Evolutionary conservation across 148 eudicot genomes (phyloP).

Genomic region (Silene uniflora): DNA sequence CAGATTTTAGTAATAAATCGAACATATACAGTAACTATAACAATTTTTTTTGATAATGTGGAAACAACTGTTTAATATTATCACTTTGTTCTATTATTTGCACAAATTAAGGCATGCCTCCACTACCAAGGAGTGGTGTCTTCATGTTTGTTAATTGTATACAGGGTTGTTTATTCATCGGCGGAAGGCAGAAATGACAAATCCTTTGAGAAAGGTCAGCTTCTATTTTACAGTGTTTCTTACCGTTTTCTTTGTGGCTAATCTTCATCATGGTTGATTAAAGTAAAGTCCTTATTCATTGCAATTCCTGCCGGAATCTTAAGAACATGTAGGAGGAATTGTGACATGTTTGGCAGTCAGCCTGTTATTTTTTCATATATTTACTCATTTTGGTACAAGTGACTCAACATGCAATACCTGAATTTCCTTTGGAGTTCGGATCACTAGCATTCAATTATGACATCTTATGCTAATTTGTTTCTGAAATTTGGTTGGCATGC

Average conservation of each 20-base stretch:
- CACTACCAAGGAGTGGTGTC: neutral
- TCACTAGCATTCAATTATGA: neutral
- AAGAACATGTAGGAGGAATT: neutral
- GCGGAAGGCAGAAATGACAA: slow-evolving; percentile 82
- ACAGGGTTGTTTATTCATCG: slow-evolving; percentile 97
- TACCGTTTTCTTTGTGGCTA: neutral
- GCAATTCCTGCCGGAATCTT: neutral
- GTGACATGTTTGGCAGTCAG: neutral
- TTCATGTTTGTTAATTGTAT: slow-evolving; percentile 10
- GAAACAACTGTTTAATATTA: too few relatives aligned
- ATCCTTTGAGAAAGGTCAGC: slow-evolving; percentile 79
- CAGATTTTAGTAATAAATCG: too few relatives aligned
- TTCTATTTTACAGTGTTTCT: neutral
- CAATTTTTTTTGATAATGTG: too few relatives aligned
- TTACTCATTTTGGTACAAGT: neutral
- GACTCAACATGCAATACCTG: neutral
- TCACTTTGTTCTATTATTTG: neutral
- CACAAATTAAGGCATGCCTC: neutral
- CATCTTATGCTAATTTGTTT: neutral
- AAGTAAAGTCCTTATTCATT: neutral
- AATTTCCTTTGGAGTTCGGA: neutral
- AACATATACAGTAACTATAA: too few relatives aligned
- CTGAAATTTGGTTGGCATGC: neutral
- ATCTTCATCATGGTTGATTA: neutral
- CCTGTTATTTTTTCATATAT: neutral